These are phyloP conservation scores for Rubroboletus pulcherrimus DNA, from an alignment of 768 basidiomycete species.

Conservation along the genomic window DNA sequence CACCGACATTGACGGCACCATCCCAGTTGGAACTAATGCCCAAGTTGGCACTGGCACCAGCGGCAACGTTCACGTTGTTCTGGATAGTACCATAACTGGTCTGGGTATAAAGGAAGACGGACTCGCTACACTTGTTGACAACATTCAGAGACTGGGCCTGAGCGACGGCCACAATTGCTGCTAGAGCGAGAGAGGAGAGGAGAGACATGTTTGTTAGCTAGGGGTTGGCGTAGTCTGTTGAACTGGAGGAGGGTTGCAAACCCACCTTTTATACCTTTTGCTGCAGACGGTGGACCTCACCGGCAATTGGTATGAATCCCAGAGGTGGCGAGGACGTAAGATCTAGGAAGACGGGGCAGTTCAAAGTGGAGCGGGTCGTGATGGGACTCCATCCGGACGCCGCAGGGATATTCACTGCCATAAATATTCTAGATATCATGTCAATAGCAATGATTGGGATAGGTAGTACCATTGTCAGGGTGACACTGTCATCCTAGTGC, in stretches of 20 bases:
- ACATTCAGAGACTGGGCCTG: constrained; percentile 31
- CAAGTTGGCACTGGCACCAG: constrained; percentile 25
- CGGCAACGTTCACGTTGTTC: constrained; percentile 25
- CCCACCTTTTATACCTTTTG: constrained; percentile 14
- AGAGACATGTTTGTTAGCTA: constrained; percentile 17
- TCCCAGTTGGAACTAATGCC: constrained; percentile 32
- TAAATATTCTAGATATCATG: not conserved
- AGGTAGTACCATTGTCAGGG: too few species aligned
- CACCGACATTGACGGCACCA: constrained; percentile 30
- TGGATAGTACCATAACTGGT: constrained; percentile 26
- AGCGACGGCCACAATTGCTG: constrained; percentile 16
- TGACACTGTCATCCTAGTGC: too few species aligned
- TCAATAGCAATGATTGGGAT: not conserved
- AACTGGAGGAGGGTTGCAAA: not conserved
- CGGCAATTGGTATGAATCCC: not conserved
- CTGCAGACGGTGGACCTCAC: not conserved
- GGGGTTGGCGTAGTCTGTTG: not conserved
- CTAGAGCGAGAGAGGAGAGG: constrained; percentile 18
- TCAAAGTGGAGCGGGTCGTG: not conserved
- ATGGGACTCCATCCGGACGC: not conserved
- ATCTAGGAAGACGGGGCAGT: not conserved
- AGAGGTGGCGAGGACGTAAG: not conserved
- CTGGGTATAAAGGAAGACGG: constrained; percentile 30
- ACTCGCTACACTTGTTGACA: constrained; percentile 22
- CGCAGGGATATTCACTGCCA: not conserved